Base-by-base conservation (phyloP, 306 rosid genomes). In the Cicer cuneatum region DNA sequence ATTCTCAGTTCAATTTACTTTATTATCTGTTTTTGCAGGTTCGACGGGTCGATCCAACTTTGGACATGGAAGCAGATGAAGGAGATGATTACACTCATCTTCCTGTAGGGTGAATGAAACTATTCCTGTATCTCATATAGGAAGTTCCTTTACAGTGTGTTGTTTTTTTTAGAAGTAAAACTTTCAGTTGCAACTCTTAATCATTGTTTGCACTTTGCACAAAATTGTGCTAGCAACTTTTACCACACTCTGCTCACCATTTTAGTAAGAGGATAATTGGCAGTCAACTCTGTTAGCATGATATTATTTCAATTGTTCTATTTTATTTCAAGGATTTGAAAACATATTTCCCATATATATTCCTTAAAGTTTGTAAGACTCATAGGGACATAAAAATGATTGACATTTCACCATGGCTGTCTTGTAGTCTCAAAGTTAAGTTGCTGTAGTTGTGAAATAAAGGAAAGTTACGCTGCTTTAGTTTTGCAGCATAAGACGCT, bases 41-140 rank as follows among this genome's bases (percentile, higher is more conserved):
- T 80, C 93, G 86, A 42, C 86, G 80, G 52, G 99, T 94, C 16
- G 99, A 94, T 83, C 99, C 99, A 63, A 90, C 97, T 69, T 88
- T 94, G 76, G 97, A 94, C 83, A 92, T 94, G 97, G 97, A 90
- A 86, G 97, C 99, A 58, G 97, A 92, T 84, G 85, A 69, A 88
- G 99, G 99, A 80, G 99, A 94, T 76, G 99, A 94, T 81, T 94
- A 94, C 81, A 86, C 87, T 58, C 97, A 94, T 84, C 91, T 94
- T 81, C 96, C 95, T 75, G 97, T 94, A 90, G 74, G 96, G 88
- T 79, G 80, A 73, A 78, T 84, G 74, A 58, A 77, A 75, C 69
- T 69, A 43, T 79, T 76, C 63, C 81, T 83, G 58, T 63, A 41
- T 75, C 72, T 78, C 69, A 54, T 61, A 49, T 83, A 45, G 80